Conservation (phyloP, 768 basidiomycete genomes). For the Heimioporus sp. region DNA sequence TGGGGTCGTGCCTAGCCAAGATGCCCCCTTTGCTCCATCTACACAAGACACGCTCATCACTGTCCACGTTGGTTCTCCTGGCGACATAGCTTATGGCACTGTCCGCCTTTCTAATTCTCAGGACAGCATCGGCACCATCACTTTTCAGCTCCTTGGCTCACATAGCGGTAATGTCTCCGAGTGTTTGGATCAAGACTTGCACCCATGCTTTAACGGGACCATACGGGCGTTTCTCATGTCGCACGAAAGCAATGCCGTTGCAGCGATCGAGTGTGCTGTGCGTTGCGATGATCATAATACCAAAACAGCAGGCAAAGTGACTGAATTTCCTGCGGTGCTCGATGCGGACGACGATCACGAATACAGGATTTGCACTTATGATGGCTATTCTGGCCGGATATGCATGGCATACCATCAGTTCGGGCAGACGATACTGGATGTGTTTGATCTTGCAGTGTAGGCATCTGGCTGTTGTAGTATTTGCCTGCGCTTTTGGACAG, state of each 20-base stretch:
- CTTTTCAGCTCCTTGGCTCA: slow-evolving; percentile 1
- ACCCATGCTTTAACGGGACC: slow-evolving; percentile 11
- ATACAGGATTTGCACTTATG: slow-evolving; percentile 11
- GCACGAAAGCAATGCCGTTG: neutral
- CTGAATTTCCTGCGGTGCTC: slow-evolving; percentile 5
- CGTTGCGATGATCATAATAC: no score
- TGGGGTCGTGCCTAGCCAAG: no score
- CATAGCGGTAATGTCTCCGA: no score
- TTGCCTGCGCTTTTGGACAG: no score
- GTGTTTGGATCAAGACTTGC: no score
- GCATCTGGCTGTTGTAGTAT: no score
- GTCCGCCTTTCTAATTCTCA: slow-evolving; percentile 2
- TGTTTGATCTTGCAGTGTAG: no score
- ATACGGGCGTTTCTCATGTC: slow-evolving; percentile 6
- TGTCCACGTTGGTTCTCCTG: neutral
- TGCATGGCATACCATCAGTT: slow-evolving; percentile 4
- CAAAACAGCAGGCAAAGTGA: neutral
- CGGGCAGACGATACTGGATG: no score
- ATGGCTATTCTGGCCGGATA: slow-evolving; percentile 18
- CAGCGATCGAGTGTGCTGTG: slow-evolving; percentile 15
- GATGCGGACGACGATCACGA: neutral
- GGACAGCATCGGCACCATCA: slow-evolving; percentile 4
- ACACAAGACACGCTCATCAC: slow-evolving; percentile 11
- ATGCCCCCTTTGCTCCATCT: slow-evolving; percentile 1
- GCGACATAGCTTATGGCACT: slow-evolving; percentile 1